Conservation (phyloP, 768 basidiomycete genomes). For the Chalciporus chontae region DNA sequence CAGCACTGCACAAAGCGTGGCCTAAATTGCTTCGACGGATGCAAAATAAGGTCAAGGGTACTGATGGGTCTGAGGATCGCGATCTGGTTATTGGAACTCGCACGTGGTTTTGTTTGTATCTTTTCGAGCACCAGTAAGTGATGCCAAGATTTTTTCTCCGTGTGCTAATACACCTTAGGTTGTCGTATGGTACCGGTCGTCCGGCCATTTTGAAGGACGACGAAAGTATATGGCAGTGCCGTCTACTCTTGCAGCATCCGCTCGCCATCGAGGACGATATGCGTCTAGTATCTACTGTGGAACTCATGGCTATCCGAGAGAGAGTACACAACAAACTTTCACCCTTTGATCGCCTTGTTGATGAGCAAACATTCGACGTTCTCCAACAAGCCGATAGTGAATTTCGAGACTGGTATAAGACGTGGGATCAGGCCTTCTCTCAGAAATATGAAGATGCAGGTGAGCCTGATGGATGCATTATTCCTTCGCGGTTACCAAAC, state of each 20-base stretch:
- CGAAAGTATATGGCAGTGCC: constrained; percentile 82
- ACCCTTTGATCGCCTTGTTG: constrained; percentile 74
- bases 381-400: constrained; percentile 72
- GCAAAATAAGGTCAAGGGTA: constrained; percentile 52
- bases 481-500: constrained; percentile 5
- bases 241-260: constrained; percentile 79
- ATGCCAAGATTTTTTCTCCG: not conserved
- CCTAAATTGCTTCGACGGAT: constrained; percentile 76
- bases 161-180: constrained; percentile 41
- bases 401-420: constrained; percentile 78
- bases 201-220: constrained; percentile 92
- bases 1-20: constrained; percentile 92
- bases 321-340: constrained; percentile 78
- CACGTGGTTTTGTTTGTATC: constrained; percentile 91
- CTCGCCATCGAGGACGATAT: constrained; percentile 90
- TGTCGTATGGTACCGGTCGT: constrained; percentile 93
- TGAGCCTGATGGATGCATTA: constrained; percentile 29
- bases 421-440: constrained; percentile 78
- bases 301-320: constrained; percentile 87
- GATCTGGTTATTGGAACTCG: constrained; percentile 79
- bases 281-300: constrained; percentile 91
- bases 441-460: constrained; percentile 82
- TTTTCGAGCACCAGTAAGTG: constrained; percentile 91
- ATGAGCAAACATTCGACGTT: constrained; percentile 66
- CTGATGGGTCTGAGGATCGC: constrained; percentile 59